Evolutionary conservation across 371 early-diverging fungal genomes (phyloP).

Genomic region (Lichtheimia ornata): DNA sequence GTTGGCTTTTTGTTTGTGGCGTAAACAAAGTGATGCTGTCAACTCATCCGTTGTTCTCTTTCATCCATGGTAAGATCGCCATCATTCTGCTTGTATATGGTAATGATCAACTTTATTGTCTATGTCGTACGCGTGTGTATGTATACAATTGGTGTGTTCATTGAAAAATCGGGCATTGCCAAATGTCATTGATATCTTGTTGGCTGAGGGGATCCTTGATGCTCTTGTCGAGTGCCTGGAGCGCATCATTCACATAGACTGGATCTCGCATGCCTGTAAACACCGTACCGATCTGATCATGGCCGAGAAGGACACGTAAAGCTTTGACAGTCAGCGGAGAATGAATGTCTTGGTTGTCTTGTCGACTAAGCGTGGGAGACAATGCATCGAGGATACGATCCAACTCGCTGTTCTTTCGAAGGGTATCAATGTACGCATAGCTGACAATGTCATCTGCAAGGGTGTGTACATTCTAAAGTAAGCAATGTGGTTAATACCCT

Average conservation of each 20-base stretch:
- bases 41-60: no score
- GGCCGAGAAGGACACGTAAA: conserved; percentile 48
- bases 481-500: neutral
- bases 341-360: conserved; percentile 28
- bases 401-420: conserved; percentile 67
- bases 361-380: conserved; percentile 37
- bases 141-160: neutral
- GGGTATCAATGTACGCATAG: conserved; percentile 59
- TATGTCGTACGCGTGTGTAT: no score
- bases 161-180: conserved; percentile 35
- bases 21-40: no score
- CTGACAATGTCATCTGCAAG: conserved; percentile 44
- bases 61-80: no score
- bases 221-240: conserved; percentile 29
- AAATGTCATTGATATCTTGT: conserved; percentile 33
- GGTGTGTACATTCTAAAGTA: conserved; percentile 24
- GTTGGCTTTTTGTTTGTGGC: no score
- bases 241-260: conserved; percentile 63
- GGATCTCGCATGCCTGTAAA: conserved; percentile 72
- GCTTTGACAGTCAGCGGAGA: conserved; percentile 61
- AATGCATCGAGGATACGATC: conserved; percentile 62
- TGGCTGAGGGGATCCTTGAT: conserved; percentile 16
- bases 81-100: no score
- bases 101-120: no score
- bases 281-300: conserved; percentile 63